These are phyloP conservation scores for Magnusiomyces tetraspermus DNA, from an alignment of 1,139 yeast species.

Conservation along the genomic window DNA sequence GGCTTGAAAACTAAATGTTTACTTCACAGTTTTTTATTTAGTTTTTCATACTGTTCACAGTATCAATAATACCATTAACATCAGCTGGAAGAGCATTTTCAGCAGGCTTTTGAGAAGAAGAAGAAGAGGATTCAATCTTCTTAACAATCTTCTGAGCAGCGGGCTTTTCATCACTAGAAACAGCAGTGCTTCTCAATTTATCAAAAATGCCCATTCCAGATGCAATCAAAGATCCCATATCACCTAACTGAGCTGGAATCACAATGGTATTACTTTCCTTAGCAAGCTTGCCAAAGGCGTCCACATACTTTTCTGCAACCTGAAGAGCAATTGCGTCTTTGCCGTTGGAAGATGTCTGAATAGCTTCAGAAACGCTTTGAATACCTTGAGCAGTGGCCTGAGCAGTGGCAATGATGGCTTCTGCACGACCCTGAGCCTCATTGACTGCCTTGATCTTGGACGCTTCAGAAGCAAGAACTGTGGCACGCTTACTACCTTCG, in stretches of 20 bases:
- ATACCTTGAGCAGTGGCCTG: conserved; percentile 70
- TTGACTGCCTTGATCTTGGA: conserved; percentile 52
- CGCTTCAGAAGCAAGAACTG: conserved; percentile 66
- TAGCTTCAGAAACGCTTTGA: conserved; percentile 54
- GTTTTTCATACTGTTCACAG: background rate
- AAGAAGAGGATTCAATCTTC: background rate
- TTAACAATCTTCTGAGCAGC: background rate
- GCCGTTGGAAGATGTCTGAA: conserved; percentile 60
- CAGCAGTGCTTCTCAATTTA: conserved; percentile 34
- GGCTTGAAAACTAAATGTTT: too few species aligned
- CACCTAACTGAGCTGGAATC: conserved; percentile 67
- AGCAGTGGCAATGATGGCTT: conserved; percentile 58
- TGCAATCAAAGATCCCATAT: conserved; percentile 66
- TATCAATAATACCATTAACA: background rate
- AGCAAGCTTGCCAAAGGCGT: conserved; percentile 73
- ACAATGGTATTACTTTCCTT: conserved; percentile 73
- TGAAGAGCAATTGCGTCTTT: conserved; percentile 66
- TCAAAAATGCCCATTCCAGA: conserved; percentile 67
- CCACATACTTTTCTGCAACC: conserved; percentile 77
- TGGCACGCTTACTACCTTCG: conserved; percentile 66
- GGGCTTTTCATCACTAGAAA: background rate
- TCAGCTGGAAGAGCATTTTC: background rate
- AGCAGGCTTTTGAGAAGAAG: background rate
- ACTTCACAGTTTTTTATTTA: background rate
- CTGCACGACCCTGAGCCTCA: conserved; percentile 60